Conservation (phyloP, 345 rosid species). For the Arabis hirsuta region DNA sequence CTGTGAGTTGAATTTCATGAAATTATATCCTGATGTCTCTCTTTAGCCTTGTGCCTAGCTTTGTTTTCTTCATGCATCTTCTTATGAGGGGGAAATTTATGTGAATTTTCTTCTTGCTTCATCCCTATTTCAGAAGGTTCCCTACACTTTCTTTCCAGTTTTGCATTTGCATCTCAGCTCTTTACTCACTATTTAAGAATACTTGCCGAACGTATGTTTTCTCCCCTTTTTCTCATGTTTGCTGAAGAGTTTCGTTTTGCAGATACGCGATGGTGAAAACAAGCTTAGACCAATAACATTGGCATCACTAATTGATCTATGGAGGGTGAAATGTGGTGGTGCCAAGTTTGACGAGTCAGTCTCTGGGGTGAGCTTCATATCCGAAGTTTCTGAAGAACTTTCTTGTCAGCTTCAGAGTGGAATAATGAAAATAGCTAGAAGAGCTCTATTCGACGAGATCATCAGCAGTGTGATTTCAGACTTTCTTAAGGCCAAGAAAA, state of each 20-base stretch:
- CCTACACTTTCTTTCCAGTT: background rate
- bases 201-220: constrained; percentile 18
- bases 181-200: background rate
- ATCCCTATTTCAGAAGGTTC: constrained; percentile 8
- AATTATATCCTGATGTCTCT: constrained; percentile 8
- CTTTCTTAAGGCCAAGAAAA: constrained; percentile 54
- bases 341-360: constrained; percentile 43
- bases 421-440: constrained; percentile 78
- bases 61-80: background rate
- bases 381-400: constrained; percentile 70
- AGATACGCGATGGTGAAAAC: constrained; percentile 71
- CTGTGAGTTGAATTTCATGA: constrained; percentile 8
- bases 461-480: constrained; percentile 67
- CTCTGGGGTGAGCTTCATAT: constrained; percentile 47
- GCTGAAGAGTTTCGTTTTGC: constrained; percentile 40
- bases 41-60: constrained; percentile 17
- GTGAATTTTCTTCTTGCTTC: constrained; percentile 19
- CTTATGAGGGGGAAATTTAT: background rate
- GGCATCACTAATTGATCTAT: constrained; percentile 56
- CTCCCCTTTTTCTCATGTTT: constrained; percentile 8
- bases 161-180: constrained; percentile 14
- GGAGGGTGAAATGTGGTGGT: constrained; percentile 51
- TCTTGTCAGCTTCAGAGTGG: constrained; percentile 80
- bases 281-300: constrained; percentile 58
- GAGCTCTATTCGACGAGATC: constrained; percentile 84